Conservation (phyloP, 1,139 yeast species). For the Neolecta irregularis region DNA sequence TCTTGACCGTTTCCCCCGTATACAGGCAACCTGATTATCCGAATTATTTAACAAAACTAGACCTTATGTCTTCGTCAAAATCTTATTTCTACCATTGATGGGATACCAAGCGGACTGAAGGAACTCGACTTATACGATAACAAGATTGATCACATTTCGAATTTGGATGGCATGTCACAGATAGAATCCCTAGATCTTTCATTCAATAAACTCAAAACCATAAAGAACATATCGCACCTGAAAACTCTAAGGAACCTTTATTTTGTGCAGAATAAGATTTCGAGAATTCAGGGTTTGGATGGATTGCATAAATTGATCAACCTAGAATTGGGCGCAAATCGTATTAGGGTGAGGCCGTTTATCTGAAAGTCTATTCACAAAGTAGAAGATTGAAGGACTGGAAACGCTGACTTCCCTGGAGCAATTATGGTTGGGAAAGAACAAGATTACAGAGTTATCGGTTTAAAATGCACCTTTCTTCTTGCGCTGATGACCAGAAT, state of each 20-base stretch:
- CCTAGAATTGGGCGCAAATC: conserved; percentile 85
- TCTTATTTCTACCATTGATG: conserved; percentile 55
- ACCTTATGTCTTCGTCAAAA: conserved; percentile 71
- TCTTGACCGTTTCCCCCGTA: no score
- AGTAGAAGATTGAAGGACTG: conserved; percentile 39
- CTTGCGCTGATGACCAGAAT: conserved; percentile 24
- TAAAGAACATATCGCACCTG: conserved; percentile 60
- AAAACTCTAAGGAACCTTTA: conserved; percentile 50
- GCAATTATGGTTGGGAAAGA: conserved; percentile 89
- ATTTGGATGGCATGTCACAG: conserved; percentile 17
- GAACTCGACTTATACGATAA: conserved; percentile 88
- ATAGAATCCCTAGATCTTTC: conserved; percentile 62
- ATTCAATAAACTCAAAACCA: conserved; percentile 77
- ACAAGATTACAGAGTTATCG: conserved; percentile 50
- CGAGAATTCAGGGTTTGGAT: conserved; percentile 52
- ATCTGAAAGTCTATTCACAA: background rate
- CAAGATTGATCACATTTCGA: conserved; percentile 68
- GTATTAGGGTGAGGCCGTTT: conserved; percentile 31
- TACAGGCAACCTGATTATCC: no score
- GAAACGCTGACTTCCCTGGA: conserved; percentile 39
- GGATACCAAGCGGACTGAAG: conserved; percentile 42
- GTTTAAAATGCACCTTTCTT: background rate
- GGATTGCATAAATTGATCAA: conserved; percentile 45
- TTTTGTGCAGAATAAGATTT: conserved; percentile 78
- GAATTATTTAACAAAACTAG: no score